Conservation (phyloP, 2,329 filamentous ascomycete species). For the Neofusicoccum kwambonambiense region DNA sequence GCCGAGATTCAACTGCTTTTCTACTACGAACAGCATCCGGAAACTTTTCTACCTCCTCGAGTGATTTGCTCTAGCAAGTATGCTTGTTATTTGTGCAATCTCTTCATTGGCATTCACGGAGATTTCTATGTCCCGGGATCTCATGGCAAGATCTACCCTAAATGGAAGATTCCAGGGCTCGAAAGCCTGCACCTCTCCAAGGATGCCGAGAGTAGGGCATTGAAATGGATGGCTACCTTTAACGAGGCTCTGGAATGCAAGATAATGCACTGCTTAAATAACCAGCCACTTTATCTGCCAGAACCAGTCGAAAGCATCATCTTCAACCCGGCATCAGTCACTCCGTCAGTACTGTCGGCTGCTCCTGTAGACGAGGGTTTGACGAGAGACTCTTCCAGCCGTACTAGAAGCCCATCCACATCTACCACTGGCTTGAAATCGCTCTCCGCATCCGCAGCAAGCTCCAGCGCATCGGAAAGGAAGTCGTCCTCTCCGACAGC, state of each 20-base stretch:
- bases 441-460: too few relatives aligned
- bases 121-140: neutral
- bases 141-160: neutral
- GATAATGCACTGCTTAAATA: neutral
- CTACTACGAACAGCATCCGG: neutral
- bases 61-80: neutral
- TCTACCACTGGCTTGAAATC: neutral
- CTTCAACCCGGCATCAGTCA: neutral
- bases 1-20: neutral
- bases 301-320: neutral
- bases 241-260: neutral
- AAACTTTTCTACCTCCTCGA: neutral
- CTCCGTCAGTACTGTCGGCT: neutral
- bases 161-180: neutral
- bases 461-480: too few relatives aligned
- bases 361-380: neutral
- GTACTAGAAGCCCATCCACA: neutral
- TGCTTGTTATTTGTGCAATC: neutral
- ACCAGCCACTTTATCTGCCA: too few relatives aligned
- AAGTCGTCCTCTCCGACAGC: too few relatives aligned
- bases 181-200: neutral
- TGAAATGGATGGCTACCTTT: neutral
- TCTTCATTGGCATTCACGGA: neutral
- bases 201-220: neutral
- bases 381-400: too few relatives aligned